These are phyloP conservation scores for Heterobasidion occidentale DNA, from an alignment of 1,284 basidiomycete species.

Conservation along the genomic window DNA sequence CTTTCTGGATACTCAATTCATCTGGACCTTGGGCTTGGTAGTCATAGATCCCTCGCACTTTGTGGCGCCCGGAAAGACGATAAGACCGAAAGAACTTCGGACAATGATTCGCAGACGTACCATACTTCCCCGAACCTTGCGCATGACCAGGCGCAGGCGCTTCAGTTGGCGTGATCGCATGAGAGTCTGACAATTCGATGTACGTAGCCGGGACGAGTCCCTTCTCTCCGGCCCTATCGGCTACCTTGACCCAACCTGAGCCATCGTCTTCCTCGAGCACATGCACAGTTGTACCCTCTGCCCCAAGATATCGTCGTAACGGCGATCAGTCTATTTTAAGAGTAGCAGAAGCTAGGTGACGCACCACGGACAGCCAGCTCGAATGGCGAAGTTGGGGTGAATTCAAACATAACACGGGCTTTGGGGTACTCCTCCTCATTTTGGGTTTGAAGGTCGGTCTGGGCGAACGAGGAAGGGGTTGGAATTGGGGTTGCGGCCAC, in stretches of 20 bases:
- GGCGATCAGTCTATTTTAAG: conserved; percentile 8
- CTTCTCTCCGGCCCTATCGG: conserved; percentile 43
- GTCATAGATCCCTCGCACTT: conserved; percentile 66
- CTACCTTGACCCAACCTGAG: conserved; percentile 80
- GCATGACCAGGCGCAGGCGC: conserved; percentile 8
- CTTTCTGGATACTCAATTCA: conserved; percentile 59
- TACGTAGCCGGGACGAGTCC: conserved; percentile 79
- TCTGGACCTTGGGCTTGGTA: conserved; percentile 63
- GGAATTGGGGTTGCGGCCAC: conserved; percentile 21
- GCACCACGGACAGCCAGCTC: conserved; percentile 62
- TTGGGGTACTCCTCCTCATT: conserved; percentile 36
- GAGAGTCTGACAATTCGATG: conserved; percentile 34
- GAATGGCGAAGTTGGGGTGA: conserved; percentile 64
- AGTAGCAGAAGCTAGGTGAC: conserved; percentile 13
- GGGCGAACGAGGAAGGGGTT: conserved; percentile 49
- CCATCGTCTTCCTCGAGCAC: conserved; percentile 74
- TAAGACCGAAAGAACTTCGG: conserved; percentile 1
- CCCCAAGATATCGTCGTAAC: conserved; percentile 3
- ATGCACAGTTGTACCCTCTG: conserved; percentile 54
- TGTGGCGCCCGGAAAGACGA: not conserved
- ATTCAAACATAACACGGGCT: conserved; percentile 64
- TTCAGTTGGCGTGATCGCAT: conserved; percentile 8
- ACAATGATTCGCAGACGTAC: conserved; percentile 22
- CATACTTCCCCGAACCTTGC: conserved; percentile 35
- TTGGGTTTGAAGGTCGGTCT: conserved; percentile 27